These are phyloP conservation scores for Metarhizium brunneum DNA, from an alignment of 2,329 filamentous ascomycete genomes.

Conservation along the genomic window DNA sequence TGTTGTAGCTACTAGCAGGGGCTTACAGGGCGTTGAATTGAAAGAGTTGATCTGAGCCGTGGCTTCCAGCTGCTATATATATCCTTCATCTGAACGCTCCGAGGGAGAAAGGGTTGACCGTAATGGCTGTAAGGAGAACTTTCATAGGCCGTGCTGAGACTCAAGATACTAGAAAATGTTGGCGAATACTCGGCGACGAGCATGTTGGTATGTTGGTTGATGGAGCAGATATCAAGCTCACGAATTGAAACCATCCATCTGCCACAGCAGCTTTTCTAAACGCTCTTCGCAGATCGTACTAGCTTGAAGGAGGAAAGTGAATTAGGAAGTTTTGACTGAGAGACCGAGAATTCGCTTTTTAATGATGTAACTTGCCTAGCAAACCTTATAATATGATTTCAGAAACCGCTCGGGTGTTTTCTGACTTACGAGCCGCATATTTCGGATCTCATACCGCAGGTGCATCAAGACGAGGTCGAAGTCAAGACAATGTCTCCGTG, in stretches of 20 bases:
- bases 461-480: neutral
- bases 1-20: no score
- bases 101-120: neutral
- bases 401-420: neutral
- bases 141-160: no score
- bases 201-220: no score
- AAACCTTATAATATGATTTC: neutral
- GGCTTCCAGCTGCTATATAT: neutral
- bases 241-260: no score
- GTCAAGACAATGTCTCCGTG: neutral
- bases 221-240: no score
- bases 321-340: neutral
- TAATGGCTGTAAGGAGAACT: neutral
- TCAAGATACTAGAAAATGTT: no score
- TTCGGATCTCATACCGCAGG: neutral
- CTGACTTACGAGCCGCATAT: neutral
- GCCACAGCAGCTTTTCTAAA: no score
- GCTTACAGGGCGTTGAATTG: no score
- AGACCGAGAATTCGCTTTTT: neutral
- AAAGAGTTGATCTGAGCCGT: neutral
- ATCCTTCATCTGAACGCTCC: neutral
- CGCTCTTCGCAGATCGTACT: neutral
- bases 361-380: neutral
- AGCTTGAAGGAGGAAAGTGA: neutral
- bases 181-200: no score